phyloP scores from a whole-genome alignment of 2,329 filamentous ascomycete species.

The Akanthomyces uredinophilus region DNA sequence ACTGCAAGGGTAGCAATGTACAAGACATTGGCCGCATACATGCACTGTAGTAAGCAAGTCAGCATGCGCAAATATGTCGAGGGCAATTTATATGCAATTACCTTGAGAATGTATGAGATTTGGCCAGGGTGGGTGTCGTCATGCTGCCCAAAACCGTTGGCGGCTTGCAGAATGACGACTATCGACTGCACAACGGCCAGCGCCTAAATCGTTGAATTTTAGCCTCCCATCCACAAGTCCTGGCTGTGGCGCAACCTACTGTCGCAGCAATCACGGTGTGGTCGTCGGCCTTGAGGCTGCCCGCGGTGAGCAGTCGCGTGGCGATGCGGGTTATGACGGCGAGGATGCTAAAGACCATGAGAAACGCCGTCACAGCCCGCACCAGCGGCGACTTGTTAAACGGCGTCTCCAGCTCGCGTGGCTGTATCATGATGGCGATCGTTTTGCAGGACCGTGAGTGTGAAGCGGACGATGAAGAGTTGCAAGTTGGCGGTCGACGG shows the following conservation, averaged over 20 bases:
- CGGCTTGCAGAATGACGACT: slow-evolving; percentile 17
- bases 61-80: background rate
- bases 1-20: background rate
- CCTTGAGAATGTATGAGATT: slow-evolving; percentile 15
- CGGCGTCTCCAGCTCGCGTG: slow-evolving; percentile 20
- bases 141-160: slow-evolving; percentile 19
- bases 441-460: background rate
- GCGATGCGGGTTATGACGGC: slow-evolving; percentile 18
- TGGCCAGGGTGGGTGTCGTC: slow-evolving; percentile 8
- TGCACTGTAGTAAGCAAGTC: background rate
- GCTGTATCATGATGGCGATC: slow-evolving; percentile 8
- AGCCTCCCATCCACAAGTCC: background rate
- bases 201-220: slow-evolving; percentile 7
- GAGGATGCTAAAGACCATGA: slow-evolving; percentile 22
- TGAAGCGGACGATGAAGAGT: background rate
- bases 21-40: slow-evolving; percentile 6
- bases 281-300: slow-evolving; percentile 19
- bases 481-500: background rate
- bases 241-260: slow-evolving; percentile 3
- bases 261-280: slow-evolving; percentile 17
- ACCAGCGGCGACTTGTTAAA: slow-evolving; percentile 22
- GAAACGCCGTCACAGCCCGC: slow-evolving; percentile 19
- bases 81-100: background rate
- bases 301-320: slow-evolving; percentile 16
- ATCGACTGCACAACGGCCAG: slow-evolving; percentile 19